Base-by-base conservation (phyloP, 2,329 filamentous ascomycete genomes). In the Ophiocordyceps australis region DNA sequence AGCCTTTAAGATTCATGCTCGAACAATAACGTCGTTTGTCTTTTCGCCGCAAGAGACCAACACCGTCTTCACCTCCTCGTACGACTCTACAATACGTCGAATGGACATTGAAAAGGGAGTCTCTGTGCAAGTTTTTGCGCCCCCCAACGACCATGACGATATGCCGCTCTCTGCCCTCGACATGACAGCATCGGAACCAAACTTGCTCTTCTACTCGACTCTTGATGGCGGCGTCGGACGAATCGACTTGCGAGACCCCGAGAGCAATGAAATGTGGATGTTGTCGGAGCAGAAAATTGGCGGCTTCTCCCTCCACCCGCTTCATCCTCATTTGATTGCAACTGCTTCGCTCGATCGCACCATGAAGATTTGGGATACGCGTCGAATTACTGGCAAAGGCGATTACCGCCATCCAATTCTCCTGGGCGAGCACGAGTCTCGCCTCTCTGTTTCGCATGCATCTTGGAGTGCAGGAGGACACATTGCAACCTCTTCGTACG, bases 201-300 rank as follows among this genome's bases (percentile, higher is more conserved):
- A 89, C 35, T 56, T 72, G 4, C 55, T 98, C 1, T 77, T 83
- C 42, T 95, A 94, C 50, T 86, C 85, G 0, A 94, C 86, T 0
- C 57, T 98, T 0, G 65, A 79, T 18, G 89, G 89, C 2, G 60
- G 59, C 1, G 74, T 95, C 16, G 85, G 85, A 0, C 72, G 77
- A 1, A 73, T 89, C 41, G 89, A 98, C 41, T 62, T 76, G 28
- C 71, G 86, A 7, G 61, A 65, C 0, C 54, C 59, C 0, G 48
- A 61, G 0, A 52, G 52, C 6, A 59, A 69, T 3, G 67, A 82
- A 11, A 55, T 78, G 2, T 91, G 81, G 65, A 62, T 69, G 7
- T 56, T 95, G 0, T 78, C 74, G 0, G 83, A 91, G 27, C 85
- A 92, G 47, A 98, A 98, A 43, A 94, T 98, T 28, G 89, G 89